phyloP scores from a whole-genome alignment of 768 basidiomycete genomes.

The Bullera alba region DNA sequence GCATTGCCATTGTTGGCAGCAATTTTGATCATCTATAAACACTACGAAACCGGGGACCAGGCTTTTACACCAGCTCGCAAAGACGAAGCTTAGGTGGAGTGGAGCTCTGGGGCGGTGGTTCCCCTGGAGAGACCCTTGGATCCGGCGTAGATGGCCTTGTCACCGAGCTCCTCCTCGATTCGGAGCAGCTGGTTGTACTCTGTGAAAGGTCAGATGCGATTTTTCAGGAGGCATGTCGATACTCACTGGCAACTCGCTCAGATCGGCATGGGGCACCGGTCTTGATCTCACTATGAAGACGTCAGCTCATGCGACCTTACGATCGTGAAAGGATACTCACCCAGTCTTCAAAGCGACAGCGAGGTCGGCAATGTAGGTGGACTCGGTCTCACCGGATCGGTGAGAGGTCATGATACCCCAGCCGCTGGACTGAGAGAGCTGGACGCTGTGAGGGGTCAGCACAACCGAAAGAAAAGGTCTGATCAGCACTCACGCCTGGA shows the following conservation, averaged over 20 bases:
- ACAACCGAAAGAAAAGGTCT: neutral
- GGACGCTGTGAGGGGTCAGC: constrained; percentile 57
- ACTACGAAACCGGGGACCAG: no score
- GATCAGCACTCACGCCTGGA: constrained; percentile 73
- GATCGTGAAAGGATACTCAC: constrained; percentile 7
- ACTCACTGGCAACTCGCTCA: constrained; percentile 65
- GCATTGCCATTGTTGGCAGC: no score
- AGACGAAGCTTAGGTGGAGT: constrained; percentile 13
- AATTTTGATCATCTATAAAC: no score
- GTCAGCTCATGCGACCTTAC: neutral
- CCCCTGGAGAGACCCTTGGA: constrained; percentile 74
- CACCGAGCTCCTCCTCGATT: constrained; percentile 63
- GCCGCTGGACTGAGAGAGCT: constrained; percentile 87
- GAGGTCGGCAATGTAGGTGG: constrained; percentile 92
- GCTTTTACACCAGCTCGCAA: no score
- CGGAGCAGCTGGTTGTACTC: constrained; percentile 46
- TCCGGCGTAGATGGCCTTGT: constrained; percentile 65
- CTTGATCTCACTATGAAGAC: constrained; percentile 81
- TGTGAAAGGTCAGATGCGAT: constrained; percentile 8
- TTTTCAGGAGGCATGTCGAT: neutral
- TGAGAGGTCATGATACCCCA: constrained; percentile 99
- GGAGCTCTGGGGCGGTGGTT: constrained; percentile 55
- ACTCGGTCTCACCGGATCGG: constrained; percentile 97
- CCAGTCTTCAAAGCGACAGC: constrained; percentile 67
- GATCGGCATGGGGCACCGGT: constrained; percentile 93